Conservation (phyloP, 2,329 filamentous ascomycete genomes). For the Claviceps lovelessii region DNA sequence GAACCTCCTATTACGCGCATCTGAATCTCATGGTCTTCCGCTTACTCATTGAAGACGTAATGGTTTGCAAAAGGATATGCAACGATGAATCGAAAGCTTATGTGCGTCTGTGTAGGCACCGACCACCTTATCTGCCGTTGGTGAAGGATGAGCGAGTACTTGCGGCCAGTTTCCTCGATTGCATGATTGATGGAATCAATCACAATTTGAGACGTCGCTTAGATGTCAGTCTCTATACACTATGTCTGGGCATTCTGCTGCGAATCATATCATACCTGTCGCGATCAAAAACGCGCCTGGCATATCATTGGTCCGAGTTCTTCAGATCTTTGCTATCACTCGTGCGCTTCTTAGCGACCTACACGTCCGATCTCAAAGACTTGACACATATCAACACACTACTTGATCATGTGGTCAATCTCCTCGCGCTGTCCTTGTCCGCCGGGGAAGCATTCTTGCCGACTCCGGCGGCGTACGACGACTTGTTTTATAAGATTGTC, state of each 20-base stretch:
- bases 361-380: conserved; percentile 60
- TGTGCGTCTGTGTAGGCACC: conserved; percentile 77
- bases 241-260: conserved; percentile 68
- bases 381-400: conserved; percentile 57
- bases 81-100: conserved; percentile 58
- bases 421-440: conserved; percentile 72
- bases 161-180: conserved; percentile 65
- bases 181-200: conserved; percentile 79
- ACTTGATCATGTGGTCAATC: conserved; percentile 63
- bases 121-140: conserved; percentile 69
- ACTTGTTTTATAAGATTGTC: conserved; percentile 96
- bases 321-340: conserved; percentile 82
- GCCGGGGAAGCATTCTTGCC: conserved; percentile 84
- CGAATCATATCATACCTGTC: conserved; percentile 75
- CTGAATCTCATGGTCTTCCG: conserved; percentile 75
- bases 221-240: conserved; percentile 71
- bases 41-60: conserved; percentile 72
- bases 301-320: conserved; percentile 90
- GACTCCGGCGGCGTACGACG: conserved; percentile 76
- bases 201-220: conserved; percentile 81
- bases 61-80: conserved; percentile 71
- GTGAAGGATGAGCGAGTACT: conserved; percentile 59
- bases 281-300: conserved; percentile 63
- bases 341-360: conserved; percentile 79
- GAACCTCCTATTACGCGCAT: conserved; percentile 70